Evolutionary conservation across 345 rosid genomes (phyloP).

Genomic region (Clausena lansium): DNA sequence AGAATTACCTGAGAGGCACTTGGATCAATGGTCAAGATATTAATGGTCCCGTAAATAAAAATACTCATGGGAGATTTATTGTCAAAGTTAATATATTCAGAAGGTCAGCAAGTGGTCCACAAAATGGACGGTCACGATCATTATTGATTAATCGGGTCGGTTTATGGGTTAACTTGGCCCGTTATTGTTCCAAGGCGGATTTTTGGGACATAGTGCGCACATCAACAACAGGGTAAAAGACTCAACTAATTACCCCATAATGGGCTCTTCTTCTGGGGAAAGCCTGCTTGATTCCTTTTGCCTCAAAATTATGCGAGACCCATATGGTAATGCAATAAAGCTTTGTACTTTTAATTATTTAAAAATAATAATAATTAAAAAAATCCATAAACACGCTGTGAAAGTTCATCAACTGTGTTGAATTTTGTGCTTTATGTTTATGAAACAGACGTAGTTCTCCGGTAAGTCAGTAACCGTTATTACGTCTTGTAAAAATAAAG

Average conservation of each 20-base stretch:
- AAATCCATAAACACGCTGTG: background rate
- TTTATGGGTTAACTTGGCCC: background rate
- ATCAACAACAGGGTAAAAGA: background rate
- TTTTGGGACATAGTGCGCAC: constrained; percentile 18
- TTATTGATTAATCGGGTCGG: background rate
- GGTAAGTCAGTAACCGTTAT: background rate
- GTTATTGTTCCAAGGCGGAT: constrained; percentile 8
- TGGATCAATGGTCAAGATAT: constrained; percentile 14
- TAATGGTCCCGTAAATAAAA: constrained; percentile 18
- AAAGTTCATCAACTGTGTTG: background rate
- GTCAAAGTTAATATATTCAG: background rate
- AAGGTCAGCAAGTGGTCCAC: background rate
- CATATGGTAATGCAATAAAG: constrained; percentile 22
- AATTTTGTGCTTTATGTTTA: background rate
- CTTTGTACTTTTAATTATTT: constrained; percentile 12
- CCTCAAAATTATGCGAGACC: constrained; percentile 36
- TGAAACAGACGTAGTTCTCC: background rate
- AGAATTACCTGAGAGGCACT: constrained; percentile 7
- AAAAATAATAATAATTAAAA: background rate
- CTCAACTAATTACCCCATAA: constrained; percentile 28
- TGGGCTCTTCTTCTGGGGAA: constrained; percentile 15
- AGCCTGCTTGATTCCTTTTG: constrained; percentile 45
- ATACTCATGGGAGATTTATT: background rate
- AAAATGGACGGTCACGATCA: background rate
- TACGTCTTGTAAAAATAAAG: background rate